Percentiles rank a stretch among this genome's conserved stretches.
These are phyloP conservation scores for Trichoderma reesei DNA, from an alignment of 495 filamentous ascomycete genomes.

Conservation along the genomic window DNA sequence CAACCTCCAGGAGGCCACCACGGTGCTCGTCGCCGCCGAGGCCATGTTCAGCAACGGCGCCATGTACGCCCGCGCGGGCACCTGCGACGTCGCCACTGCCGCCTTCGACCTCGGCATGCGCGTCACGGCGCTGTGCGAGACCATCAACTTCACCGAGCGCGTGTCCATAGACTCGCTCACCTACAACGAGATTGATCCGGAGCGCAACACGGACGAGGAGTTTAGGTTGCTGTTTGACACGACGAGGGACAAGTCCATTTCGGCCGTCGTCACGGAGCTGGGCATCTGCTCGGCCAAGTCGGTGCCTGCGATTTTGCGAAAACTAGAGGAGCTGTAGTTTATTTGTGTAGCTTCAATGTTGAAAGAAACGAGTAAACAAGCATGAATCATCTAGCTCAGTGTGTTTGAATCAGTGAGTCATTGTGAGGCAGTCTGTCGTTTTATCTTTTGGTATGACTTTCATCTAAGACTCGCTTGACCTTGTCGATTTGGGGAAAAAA, in stretches of 20 bases:
- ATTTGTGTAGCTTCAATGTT: no score
- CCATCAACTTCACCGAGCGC: constrained; percentile 84
- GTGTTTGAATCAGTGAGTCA: no score
- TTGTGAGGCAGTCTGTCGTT: no score
- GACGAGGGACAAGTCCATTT: constrained; percentile 80
- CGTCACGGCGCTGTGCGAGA: constrained; percentile 88
- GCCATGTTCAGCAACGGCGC: constrained; percentile 85
- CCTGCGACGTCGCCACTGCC: constrained; percentile 78
- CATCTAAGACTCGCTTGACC: no score
- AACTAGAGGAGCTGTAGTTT: constrained; percentile 30
- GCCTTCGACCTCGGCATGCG: constrained; percentile 65
- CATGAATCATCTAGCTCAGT: no score
- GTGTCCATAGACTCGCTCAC: constrained; percentile 87
- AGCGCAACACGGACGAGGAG: constrained; percentile 43
- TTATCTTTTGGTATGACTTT: no score
- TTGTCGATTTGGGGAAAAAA: no score
- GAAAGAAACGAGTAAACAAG: not conserved
- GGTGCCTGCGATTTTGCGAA: constrained; percentile 48
- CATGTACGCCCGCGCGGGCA: constrained; percentile 78
- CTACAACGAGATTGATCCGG: constrained; percentile 77
- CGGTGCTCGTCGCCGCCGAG: constrained; percentile 80
- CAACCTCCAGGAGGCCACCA: constrained; percentile 61
- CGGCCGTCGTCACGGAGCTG: constrained; percentile 85
- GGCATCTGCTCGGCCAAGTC: constrained; percentile 80
- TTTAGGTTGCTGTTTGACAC: constrained; percentile 90